Evolutionary conservation across 1,284 basidiomycete genomes (phyloP).

Genomic region (Pulveroboletus sp.): DNA sequence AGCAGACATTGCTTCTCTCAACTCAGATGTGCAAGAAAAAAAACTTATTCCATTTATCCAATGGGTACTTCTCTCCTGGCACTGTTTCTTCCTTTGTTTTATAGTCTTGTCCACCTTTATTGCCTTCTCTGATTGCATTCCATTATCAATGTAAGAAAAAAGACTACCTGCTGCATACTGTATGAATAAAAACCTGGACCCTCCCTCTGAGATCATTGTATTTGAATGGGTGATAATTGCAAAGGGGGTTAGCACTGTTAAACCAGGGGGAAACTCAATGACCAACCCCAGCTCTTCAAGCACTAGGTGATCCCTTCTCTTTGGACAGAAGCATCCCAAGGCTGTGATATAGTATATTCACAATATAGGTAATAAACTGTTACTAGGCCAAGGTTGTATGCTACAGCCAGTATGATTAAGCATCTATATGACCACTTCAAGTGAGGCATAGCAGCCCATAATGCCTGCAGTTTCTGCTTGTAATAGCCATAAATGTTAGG

Average conservation of each 20-base stretch:
- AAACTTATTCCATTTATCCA: no score
- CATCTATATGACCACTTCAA: background rate
- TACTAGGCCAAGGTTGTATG: slow-evolving; percentile 4
- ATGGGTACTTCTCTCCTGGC: no score
- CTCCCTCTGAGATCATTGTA: background rate
- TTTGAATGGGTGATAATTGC: slow-evolving; percentile 9
- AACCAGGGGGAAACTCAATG: slow-evolving; percentile 13
- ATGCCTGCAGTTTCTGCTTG: no score
- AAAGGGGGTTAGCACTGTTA: slow-evolving; percentile 6
- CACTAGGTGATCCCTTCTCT: slow-evolving; percentile 5
- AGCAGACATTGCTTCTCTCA: no score
- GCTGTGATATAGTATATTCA: slow-evolving; percentile 9
- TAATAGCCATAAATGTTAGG: no score
- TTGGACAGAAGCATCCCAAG: slow-evolving; percentile 1
- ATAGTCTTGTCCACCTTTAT: no score
- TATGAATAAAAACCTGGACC: slow-evolving; percentile 9
- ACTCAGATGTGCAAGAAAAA: no score
- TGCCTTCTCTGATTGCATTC: background rate
- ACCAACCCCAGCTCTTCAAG: slow-evolving; percentile 7
- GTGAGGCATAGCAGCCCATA: no score
- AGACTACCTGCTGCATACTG: slow-evolving; percentile 14
- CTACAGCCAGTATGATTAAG: slow-evolving; percentile 3
- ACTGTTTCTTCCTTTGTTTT: no score
- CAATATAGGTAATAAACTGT: background rate
- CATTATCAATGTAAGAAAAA: slow-evolving; percentile 3